Evolutionary conservation across 306 rosid genomes (phyloP).

Genomic region (Fragaria iinumae): DNA sequence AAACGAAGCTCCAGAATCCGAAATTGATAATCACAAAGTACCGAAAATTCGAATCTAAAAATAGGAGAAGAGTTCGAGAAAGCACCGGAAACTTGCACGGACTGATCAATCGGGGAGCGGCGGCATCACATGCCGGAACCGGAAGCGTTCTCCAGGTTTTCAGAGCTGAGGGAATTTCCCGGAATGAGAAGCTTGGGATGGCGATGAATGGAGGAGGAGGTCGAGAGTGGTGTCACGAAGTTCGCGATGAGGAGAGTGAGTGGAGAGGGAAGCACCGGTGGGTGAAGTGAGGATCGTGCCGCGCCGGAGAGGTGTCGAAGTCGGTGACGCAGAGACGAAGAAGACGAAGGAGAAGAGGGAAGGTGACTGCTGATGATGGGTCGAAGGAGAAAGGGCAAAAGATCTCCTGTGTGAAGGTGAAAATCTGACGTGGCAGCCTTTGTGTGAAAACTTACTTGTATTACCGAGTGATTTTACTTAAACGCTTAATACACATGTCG

Average conservation of each 20-base stretch:
- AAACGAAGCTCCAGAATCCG: background rate
- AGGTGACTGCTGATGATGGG: too few species aligned
- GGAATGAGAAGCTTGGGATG: background rate
- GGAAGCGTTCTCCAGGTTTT: background rate
- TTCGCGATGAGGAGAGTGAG: background rate
- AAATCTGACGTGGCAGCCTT: too few species aligned
- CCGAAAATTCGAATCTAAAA: background rate
- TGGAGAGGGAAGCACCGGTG: background rate
- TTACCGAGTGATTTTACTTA: too few species aligned
- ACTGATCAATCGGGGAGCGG: conserved; percentile 4
- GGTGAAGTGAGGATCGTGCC: background rate
- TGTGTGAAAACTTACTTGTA: too few species aligned
- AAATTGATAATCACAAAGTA: background rate
- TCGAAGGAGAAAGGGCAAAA: too few species aligned
- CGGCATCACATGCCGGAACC: background rate
- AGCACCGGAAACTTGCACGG: conserved; percentile 9
- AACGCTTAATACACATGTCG: too few species aligned
- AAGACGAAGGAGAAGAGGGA: too few species aligned
- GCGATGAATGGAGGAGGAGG: background rate
- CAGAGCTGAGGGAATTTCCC: background rate
- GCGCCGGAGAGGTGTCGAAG: background rate
- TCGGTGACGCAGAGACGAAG: background rate
- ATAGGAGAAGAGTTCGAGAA: background rate
- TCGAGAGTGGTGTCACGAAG: background rate
- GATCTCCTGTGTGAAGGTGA: too few species aligned